These are phyloP conservation scores for Evansstolkia leycettana DNA, from an alignment of 495 filamentous ascomycete genomes.

Conservation along the genomic window DNA sequence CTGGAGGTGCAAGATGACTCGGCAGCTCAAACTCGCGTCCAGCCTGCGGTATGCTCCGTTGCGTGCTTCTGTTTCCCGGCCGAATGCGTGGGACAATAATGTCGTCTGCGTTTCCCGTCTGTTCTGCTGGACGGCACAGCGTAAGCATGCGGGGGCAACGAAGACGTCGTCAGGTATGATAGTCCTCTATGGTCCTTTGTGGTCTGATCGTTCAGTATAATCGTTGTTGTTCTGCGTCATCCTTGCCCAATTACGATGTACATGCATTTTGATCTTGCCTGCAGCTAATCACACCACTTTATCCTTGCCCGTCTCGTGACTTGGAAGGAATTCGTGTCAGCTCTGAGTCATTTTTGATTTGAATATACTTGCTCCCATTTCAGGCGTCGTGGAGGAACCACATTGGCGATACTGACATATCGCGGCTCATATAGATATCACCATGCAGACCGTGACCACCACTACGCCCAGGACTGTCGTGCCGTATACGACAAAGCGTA, in stretches of 20 bases:
- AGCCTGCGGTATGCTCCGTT: constrained; percentile 25
- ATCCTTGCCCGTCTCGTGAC: too few species aligned
- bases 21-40: constrained; percentile 23
- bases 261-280: too few species aligned
- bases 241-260: too few species aligned
- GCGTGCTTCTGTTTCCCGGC: constrained; percentile 20
- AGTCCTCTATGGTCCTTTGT: neutral
- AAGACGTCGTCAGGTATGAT: neutral
- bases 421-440: too few species aligned
- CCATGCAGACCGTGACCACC: neutral
- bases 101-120: neutral
- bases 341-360: too few species aligned
- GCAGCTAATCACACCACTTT: too few species aligned
- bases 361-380: too few species aligned
- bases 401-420: too few species aligned
- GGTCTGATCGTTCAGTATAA: neutral
- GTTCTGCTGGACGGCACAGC: neutral
- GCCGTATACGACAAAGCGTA: constrained; percentile 22
- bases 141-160: neutral
- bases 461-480: constrained; percentile 6
- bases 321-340: too few species aligned
- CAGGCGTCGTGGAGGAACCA: too few species aligned
- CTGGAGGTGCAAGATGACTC: constrained; percentile 15
- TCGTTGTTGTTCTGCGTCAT: neutral
- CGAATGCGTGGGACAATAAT: constrained; percentile 10